A percentile compares a stretch with the other conserved stretches of the same genome.
Evolutionary conservation across 129 eudicot species (phyloP).

Genomic region (Heracleum sosnowskyi): DNA sequence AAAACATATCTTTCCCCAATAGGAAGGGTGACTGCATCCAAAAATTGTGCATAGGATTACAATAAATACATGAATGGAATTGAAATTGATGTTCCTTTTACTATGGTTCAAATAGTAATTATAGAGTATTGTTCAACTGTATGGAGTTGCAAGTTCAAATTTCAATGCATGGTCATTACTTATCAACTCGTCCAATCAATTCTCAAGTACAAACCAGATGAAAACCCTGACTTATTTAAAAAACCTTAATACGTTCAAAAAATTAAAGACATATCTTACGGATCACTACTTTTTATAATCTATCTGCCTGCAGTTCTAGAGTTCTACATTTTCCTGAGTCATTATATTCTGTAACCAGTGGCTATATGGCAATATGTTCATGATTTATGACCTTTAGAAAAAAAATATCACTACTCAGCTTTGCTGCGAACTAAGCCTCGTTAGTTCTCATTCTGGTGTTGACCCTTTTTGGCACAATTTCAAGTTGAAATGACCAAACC

Average conservation of each 20-base stretch:
- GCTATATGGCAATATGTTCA: too few species aligned
- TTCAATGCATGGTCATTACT: background rate
- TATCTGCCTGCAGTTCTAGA: background rate
- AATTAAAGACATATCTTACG: background rate
- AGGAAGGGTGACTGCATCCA: slow-evolving; percentile 82
- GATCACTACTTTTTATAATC: too few species aligned
- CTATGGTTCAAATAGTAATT: background rate
- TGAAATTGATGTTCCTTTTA: background rate
- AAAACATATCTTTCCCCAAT: slow-evolving; percentile 82
- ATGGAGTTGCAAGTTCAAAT: background rate
- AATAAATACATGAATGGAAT: background rate
- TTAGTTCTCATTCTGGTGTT: too few species aligned
- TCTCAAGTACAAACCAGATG: background rate
- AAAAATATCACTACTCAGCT: background rate
- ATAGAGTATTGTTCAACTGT: background rate
- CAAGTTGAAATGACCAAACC: too few species aligned
- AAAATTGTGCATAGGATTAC: slow-evolving; percentile 5
- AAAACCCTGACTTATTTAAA: background rate
- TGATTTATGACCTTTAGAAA: background rate
- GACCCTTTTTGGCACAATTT: too few species aligned
- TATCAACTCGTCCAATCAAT: background rate
- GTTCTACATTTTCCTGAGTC: background rate
- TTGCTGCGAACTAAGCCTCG: background rate
- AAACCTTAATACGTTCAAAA: too few species aligned
- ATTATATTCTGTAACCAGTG: background rate